Base-by-base conservation (phyloP, 75 land plant genomes). In the Sequoia sempervirens region DNA sequence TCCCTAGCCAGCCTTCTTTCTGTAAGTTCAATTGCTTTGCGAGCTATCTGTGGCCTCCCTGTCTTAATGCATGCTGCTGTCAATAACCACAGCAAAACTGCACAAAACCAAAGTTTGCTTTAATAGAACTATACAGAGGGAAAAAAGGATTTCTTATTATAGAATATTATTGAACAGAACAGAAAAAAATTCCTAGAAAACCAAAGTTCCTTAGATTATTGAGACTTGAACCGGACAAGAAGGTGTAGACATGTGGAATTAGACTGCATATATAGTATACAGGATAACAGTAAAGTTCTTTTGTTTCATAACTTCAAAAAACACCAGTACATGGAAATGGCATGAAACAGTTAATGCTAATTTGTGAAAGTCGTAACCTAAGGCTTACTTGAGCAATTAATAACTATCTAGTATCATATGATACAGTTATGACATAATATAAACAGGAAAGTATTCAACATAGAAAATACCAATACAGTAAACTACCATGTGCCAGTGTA, bases 21-120 rank as follows among this genome's bases (percentile, higher is more conserved):
- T 14, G 87, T 88, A 7, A 93, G 86, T n/a, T 93, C 95, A 52
- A 93, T 88, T 15, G 95, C 95, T 40, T 90, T 84, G 37, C 91
- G 84, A 14, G 95, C 95, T 56, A 94, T 89, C 52, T 88, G 88
- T 12, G 93, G 93, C 56, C 93, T 81, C 36, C 93, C 93, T 8
- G 84, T 85, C 83, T 94, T 94, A 4, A 94, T 93, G 56, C 90
- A 90, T 11, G 96, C 96, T 9, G 96, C 96, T 45, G 96, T 94
- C 3, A 94, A 87, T 14, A 94, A 64, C 96, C 96, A 94, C 52
- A 94, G 86, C 30, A 94, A 90, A 64, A 93, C 96, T 94, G 93
- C 92, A 91, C 20, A 82, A 50, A 50, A 37, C 81, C 86, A 87
- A 43, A n/a, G 2, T 9, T 54, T 4, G 20, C 82, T 7, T 58